Conservation (phyloP, 1,284 basidiomycete species). For the Cystobasidium slooffiae region DNA sequence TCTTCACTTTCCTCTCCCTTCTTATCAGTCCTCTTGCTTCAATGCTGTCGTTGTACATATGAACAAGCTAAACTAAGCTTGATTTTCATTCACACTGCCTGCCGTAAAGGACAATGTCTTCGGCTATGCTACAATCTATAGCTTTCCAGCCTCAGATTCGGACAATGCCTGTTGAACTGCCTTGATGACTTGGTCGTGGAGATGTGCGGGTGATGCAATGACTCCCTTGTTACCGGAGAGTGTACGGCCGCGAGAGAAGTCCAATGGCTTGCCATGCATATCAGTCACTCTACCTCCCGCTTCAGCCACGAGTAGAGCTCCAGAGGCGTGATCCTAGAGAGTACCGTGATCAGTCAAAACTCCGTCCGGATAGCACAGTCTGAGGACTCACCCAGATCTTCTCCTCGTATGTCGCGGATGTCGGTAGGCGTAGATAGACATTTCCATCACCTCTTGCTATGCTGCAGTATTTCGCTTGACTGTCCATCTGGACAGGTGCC, state of each 20-base stretch:
- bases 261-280: conserved; percentile 74
- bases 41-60: too few relatives aligned
- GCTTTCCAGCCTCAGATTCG: conserved; percentile 56
- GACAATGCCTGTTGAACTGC: conserved; percentile 72
- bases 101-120: too few relatives aligned
- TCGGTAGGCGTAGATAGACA: conserved; percentile 89
- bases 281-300: conserved; percentile 86
- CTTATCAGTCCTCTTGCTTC: too few relatives aligned
- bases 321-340: conserved; percentile 84
- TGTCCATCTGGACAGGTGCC: conserved; percentile 86
- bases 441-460: conserved; percentile 86
- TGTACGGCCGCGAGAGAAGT: conserved; percentile 86
- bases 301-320: conserved; percentile 81
- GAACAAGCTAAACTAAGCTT: too few relatives aligned
- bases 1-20: too few relatives aligned
- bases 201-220: conserved; percentile 71
- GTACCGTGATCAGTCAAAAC: too few relatives aligned
- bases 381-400: conserved; percentile 77
- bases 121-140: neutral
- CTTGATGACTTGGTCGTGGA: conserved; percentile 71
- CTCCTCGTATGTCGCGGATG: conserved; percentile 72
- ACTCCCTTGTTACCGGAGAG: conserved; percentile 86
- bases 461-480: conserved; percentile 93
- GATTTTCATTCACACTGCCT: too few relatives aligned
- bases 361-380: neutral